Evolutionary conservation across 306 rosid species (phyloP).

Genomic region (Gleditsia sinensis): DNA sequence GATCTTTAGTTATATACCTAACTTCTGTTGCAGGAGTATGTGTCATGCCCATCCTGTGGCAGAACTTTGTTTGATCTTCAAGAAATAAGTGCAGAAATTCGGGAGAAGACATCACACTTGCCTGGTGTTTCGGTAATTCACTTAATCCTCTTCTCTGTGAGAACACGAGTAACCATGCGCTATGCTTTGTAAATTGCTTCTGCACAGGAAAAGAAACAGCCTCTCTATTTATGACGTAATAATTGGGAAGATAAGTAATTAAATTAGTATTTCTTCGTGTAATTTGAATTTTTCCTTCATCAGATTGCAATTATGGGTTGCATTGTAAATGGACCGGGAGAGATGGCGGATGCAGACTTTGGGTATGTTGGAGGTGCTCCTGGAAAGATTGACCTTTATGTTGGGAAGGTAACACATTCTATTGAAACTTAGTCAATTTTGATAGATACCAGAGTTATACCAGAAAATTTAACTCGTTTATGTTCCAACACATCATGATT

Average conservation of each 20-base stretch:
- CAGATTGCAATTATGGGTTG: conserved; percentile 99
- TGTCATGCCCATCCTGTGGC: conserved; percentile 98
- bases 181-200: conserved; percentile 26
- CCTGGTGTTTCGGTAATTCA: conserved; percentile 94
- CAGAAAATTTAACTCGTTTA: not conserved
- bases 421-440: not conserved
- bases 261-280: not conserved
- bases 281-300: conserved; percentile 17
- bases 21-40: conserved; percentile 78
- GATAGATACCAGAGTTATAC: not conserved
- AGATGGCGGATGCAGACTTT: conserved; percentile 99
- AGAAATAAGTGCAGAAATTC: conserved; percentile 90
- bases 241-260: not conserved
- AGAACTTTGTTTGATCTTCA: conserved; percentile 98
- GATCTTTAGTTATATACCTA: conserved; percentile 21
- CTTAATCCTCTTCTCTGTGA: conserved; percentile 35
- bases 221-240: not conserved
- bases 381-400: conserved; percentile 97
- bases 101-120: conserved; percentile 91
- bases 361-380: conserved; percentile 99
- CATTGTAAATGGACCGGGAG: conserved; percentile 99
- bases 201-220: conserved; percentile 6
- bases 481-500: too few species aligned
- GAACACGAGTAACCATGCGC: conserved; percentile 65
- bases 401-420: conserved; percentile 77